Conservation (phyloP, 2,329 filamentous ascomycete species). For the Colletotrichum falcatum region DNA sequence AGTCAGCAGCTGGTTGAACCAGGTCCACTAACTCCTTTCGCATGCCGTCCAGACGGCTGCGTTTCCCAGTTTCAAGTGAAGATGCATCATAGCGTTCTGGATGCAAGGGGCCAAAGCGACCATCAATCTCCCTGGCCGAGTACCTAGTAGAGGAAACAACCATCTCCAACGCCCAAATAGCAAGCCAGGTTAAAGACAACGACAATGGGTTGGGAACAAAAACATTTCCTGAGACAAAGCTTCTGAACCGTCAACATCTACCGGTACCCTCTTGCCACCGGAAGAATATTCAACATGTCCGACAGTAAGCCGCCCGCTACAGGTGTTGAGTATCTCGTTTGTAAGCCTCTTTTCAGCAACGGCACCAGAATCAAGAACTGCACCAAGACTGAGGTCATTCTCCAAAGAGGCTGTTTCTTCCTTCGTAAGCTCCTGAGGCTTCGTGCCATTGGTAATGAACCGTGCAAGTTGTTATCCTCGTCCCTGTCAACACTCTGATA, state of each 20-base stretch:
- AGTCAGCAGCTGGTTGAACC: no score
- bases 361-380: background rate
- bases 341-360: conserved; percentile 42
- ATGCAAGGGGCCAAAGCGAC: background rate
- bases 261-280: conserved; percentile 36
- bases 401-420: conserved; percentile 63
- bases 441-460: conserved; percentile 61
- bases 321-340: conserved; percentile 41
- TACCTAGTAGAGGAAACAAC: background rate
- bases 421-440: conserved; percentile 65
- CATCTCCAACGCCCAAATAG: no score
- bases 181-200: background rate
- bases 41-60: background rate
- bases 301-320: background rate
- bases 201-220: conserved; percentile 15
- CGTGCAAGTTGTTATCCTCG: conserved; percentile 57
- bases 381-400: conserved; percentile 58
- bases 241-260: conserved; percentile 13
- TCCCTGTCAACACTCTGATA: conserved; percentile 54
- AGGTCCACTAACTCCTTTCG: no score
- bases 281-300: conserved; percentile 23
- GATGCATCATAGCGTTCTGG: background rate
- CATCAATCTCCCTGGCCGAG: background rate
- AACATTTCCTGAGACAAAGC: conserved; percentile 8
- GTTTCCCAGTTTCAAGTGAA: background rate